Evolutionary conservation across 257 asterid genomes (phyloP).

Genomic region (Prunella vulgaris): DNA sequence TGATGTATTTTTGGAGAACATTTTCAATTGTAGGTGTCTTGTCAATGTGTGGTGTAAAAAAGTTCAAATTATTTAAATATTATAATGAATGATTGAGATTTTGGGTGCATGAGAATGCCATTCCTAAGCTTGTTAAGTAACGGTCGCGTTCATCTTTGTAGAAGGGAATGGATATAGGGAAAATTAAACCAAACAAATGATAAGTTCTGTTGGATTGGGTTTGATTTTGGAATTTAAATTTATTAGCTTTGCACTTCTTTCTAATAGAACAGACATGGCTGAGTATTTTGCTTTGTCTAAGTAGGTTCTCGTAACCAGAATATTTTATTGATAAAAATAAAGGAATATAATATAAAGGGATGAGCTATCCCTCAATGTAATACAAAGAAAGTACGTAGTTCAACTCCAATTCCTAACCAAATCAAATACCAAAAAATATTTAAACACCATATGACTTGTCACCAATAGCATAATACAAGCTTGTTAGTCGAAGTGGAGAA

Average conservation of each 20-base stretch:
- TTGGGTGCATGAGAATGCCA: background rate
- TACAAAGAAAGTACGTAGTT: background rate
- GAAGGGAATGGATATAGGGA: background rate
- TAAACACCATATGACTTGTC: background rate
- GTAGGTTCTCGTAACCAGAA: background rate
- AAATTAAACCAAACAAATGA: background rate
- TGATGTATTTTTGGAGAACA: background rate
- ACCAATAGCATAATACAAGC: background rate
- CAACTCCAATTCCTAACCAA: background rate
- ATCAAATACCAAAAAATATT: background rate
- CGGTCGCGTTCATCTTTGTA: background rate
- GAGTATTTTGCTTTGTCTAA: background rate
- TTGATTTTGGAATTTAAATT: background rate
- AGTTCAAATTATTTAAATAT: background rate
- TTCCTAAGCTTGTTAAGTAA: background rate
- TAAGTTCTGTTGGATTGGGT: background rate
- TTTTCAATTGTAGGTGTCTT: background rate
- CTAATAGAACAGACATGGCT: background rate
- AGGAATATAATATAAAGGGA: background rate
- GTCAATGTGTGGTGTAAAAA: background rate
- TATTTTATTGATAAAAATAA: background rate
- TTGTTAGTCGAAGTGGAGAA: too few relatives aligned
- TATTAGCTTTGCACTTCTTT: background rate
- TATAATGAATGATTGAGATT: background rate
- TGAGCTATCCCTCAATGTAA: background rate